phyloP scores from a whole-genome alignment of 176 grass and related monocot genomes.

The Aegilops sharonensis region DNA sequence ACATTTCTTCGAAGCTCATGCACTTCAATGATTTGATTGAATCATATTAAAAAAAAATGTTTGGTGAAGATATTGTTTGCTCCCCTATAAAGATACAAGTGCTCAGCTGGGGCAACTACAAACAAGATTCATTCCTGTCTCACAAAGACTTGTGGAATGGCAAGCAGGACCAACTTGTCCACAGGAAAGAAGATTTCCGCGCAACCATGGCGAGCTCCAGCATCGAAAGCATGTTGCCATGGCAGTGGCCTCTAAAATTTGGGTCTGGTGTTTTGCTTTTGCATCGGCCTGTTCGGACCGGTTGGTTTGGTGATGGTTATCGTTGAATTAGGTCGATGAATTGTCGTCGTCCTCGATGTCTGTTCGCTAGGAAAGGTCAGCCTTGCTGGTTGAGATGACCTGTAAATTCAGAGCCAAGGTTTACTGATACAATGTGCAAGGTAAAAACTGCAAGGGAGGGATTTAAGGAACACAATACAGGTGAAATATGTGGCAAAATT shows the following conservation, averaged over 20 bases:
- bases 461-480: neutral
- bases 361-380: constrained; percentile 21
- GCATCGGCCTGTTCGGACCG: constrained; percentile 20
- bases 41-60: neutral
- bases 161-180: neutral
- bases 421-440: neutral
- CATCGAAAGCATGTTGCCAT: neutral
- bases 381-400: constrained; percentile 33
- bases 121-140: neutral
- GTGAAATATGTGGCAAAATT: neutral
- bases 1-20: neutral
- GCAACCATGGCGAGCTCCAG: neutral
- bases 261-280: constrained; percentile 32
- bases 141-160: neutral
- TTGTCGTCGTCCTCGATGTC: constrained; percentile 19
- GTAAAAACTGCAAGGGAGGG: neutral
- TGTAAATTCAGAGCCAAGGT: neutral
- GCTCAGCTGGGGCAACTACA: neutral
- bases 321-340: constrained; percentile 49
- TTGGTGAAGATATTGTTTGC: constrained; percentile 23
- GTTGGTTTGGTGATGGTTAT: constrained; percentile 41
- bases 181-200: neutral
- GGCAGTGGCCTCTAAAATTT: constrained; percentile 35
- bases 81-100: neutral
- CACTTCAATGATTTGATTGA: neutral